Conservation (phyloP, 1,139 yeast species). For the Pichia sp. region DNA sequence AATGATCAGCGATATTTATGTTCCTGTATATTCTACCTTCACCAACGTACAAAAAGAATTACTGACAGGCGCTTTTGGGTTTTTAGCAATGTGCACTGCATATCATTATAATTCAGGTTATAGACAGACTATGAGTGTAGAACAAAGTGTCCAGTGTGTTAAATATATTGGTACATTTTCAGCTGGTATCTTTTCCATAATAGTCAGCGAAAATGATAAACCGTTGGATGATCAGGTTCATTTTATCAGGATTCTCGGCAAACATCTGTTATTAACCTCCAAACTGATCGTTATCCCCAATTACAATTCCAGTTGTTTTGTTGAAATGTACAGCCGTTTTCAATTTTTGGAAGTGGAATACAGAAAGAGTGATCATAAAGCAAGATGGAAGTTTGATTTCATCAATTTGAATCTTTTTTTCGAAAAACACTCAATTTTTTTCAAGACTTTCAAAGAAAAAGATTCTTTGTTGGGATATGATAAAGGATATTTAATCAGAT, state of each 20-base stretch:
- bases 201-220: conserved; percentile 2
- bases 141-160: conserved; percentile 5
- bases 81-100: conserved; percentile 3
- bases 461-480: conserved; percentile 7
- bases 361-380: background rate
- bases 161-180: conserved; percentile 7
- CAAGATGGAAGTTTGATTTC: conserved; percentile 1
- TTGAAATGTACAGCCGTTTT: background rate
- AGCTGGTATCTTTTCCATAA: conserved; percentile 7
- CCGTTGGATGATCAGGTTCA: background rate
- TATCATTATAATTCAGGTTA: conserved; percentile 9
- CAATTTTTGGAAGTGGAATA: conserved; percentile 1
- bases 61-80: conserved; percentile 3
- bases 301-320: background rate
- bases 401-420: conserved; percentile 6
- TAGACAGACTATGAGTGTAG: conserved; percentile 1
- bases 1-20: conserved; percentile 5
- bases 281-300: conserved; percentile 4
- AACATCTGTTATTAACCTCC: background rate
- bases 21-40: conserved; percentile 1
- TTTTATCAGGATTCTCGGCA: conserved; percentile 1
- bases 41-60: conserved; percentile 2
- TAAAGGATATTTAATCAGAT: conserved; percentile 6
- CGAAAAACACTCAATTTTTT: conserved; percentile 3
- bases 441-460: background rate